A percentile compares a stretch with the other conserved stretches of the same genome.
phyloP scores from a whole-genome alignment of 805 yeast genomes.

The Candida vaughaniae region DNA sequence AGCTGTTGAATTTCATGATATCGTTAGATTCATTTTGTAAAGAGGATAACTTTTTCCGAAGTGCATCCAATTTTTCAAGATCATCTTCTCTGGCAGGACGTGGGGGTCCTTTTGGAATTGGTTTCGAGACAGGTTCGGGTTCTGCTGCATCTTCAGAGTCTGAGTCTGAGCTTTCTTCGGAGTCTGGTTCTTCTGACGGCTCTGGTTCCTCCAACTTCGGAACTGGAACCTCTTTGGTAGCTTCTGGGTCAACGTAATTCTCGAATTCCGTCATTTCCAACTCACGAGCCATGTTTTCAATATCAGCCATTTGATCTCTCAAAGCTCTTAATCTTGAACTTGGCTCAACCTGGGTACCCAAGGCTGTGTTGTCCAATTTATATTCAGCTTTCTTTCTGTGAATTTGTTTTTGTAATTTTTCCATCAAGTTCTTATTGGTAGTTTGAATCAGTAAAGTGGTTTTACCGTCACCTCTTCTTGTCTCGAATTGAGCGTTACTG shows the following conservation, averaged over 20 bases:
- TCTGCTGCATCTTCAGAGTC: slow-evolving; percentile 16
- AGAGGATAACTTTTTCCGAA: slow-evolving; percentile 57
- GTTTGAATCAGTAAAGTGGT: slow-evolving; percentile 37
- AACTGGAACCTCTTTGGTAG: not conserved
- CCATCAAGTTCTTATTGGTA: slow-evolving; percentile 35
- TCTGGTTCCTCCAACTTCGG: slow-evolving; percentile 5
- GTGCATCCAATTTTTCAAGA: slow-evolving; percentile 50
- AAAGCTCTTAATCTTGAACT: slow-evolving; percentile 70
- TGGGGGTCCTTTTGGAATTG: slow-evolving; percentile 32
- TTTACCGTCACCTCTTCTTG: slow-evolving; percentile 32
- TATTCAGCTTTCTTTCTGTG: slow-evolving; percentile 47
- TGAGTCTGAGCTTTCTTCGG: slow-evolving; percentile 13
- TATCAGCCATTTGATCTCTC: slow-evolving; percentile 79
- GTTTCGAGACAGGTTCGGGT: slow-evolving; percentile 9
- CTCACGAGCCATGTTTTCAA: slow-evolving; percentile 81
- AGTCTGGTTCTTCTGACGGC: slow-evolving; percentile 5
- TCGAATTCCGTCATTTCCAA: slow-evolving; percentile 83
- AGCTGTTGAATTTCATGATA: slow-evolving; percentile 65
- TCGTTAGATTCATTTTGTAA: slow-evolving; percentile 76
- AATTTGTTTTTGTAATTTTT: slow-evolving; percentile 44
- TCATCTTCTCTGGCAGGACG: slow-evolving; percentile 50
- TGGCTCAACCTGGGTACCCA: slow-evolving; percentile 66
- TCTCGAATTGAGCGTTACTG: slow-evolving; percentile 34
- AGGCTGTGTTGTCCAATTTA: slow-evolving; percentile 44
- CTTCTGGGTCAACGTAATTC: slow-evolving; percentile 23